Base-by-base conservation (phyloP, 257 asterid species). In the Handroanthus guayacan region DNA sequence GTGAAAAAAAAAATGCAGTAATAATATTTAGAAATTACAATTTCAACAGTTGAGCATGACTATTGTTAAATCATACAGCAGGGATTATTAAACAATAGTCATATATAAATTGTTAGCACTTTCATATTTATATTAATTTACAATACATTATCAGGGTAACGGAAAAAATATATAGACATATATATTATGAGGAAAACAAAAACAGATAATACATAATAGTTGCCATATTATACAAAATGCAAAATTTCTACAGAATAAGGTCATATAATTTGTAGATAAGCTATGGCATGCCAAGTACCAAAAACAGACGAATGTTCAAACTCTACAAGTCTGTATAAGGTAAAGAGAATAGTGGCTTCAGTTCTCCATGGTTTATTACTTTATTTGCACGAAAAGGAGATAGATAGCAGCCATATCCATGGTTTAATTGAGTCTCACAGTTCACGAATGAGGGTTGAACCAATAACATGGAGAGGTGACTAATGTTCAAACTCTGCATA, bases 1-100 rank as follows among this genome's bases (percentile, higher is more conserved):
- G 47, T 79, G 51, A 82, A 18, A 62, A 75, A 45, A 50, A 5
- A 66, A 37, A 25, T 14, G 14, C 18, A 41, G 1, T 41, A 41
- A 54, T 51, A 54, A 16, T 16, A 54, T 2, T 54, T 16, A 0
- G 31, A 54, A 5, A 4, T n/a, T n/a, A 1, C 16, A n/a, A 3
- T 54, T 16, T 54, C 61, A 54, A n/a, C 8, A 54, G 18, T 2
- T 52, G 58, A 31, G 71, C 18, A 51, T 4, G 13, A 17, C 9
- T 47, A 48, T 65, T 55, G 13, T 36, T 38, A 12, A 62, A 45
- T 37, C 67, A 38, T 11, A 45, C 66, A 62, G 41, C 45, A 74
- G 55, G 16, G 57, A 64, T 45, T 48, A 38, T 20, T 6, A 38
- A 50, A 50, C 4, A 79, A 60, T 39, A 38, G 34, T 41, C 45